phyloP scores from a whole-genome alignment of 352 stramenopile genomes.

The Pythium guiyangense region DNA sequence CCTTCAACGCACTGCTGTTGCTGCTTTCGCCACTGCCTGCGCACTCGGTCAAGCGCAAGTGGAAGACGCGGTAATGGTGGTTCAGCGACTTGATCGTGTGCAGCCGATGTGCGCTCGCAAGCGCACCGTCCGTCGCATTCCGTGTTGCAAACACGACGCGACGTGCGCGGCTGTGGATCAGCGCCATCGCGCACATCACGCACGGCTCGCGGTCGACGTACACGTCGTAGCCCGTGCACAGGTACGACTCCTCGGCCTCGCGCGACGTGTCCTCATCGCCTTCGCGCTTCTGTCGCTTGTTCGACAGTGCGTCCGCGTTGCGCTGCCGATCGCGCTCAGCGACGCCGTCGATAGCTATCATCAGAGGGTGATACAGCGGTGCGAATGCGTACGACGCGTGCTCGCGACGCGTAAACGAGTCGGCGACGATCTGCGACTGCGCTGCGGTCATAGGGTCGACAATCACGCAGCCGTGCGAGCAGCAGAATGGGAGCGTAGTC shows the following conservation, averaged over 20 bases:
- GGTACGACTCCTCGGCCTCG: conserved; percentile 50
- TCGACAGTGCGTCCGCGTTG: conserved; percentile 13
- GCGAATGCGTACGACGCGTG: conserved; percentile 29
- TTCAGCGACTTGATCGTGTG: conserved; percentile 87
- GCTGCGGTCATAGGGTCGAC: conserved; percentile 29
- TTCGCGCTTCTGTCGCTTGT: conserved; percentile 34
- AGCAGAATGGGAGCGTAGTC: conserved; percentile 23
- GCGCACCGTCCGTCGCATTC: conserved; percentile 56
- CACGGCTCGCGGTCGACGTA: conserved; percentile 85
- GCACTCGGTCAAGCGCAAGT: conserved; percentile 15
- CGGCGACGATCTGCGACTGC: conserved; percentile 23
- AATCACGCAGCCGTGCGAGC: conserved; percentile 47
- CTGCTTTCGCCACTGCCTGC: neutral
- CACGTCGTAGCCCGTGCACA: conserved; percentile 88
- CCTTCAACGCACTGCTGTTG: neutral
- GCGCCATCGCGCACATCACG: conserved; percentile 87
- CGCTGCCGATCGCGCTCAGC: conserved; percentile 49
- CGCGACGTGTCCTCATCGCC: neutral
- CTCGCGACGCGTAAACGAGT: conserved; percentile 11
- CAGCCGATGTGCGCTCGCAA: conserved; percentile 56
- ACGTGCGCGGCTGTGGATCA: conserved; percentile 80
- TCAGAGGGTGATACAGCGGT: conserved; percentile 60
- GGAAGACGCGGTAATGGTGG: conserved; percentile 85
- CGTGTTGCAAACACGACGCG: conserved; percentile 67
- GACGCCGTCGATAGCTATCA: conserved; percentile 63